Percentiles rank a stretch among this genome's conserved stretches.
phyloP scores from a whole-genome alignment of 306 rosid species.

The Fragaria nilgerrensis region DNA sequence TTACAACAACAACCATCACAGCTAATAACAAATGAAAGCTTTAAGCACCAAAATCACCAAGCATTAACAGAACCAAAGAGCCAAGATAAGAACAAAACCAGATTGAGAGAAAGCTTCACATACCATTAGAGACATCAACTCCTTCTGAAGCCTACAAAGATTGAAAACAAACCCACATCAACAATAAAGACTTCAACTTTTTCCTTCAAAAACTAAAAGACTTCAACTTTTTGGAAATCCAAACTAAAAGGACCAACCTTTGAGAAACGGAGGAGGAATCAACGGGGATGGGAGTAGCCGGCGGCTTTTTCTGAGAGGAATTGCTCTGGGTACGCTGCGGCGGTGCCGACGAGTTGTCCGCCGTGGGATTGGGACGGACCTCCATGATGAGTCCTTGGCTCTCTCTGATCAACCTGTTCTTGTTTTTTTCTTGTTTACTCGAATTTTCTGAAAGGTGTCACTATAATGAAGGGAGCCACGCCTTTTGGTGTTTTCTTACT shows the following conservation, averaged over 20 bases:
- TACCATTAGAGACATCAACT: conserved; percentile 98
- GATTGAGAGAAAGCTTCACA: conserved; percentile 12
- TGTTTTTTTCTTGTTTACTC: not conserved
- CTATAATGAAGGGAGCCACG: not conserved
- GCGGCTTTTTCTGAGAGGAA: conserved; percentile 44
- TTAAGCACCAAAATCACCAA: not conserved
- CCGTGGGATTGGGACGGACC: conserved; percentile 57
- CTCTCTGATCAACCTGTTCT: not conserved
- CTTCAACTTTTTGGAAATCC: conserved; percentile 12
- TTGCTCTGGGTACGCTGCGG: conserved; percentile 43
- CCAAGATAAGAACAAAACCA: not conserved
- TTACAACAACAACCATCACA: not conserved
- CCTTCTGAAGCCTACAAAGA: conserved; percentile 79
- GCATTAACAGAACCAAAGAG: conserved; percentile 11
- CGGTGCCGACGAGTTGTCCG: conserved; percentile 53
- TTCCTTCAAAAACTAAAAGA: not conserved
- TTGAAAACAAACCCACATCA: conserved; percentile 19
- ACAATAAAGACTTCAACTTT: not conserved
- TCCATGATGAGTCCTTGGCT: conserved; percentile 41
- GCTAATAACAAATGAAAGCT: not conserved
- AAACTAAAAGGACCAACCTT: conserved; percentile 49
- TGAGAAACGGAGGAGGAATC: conserved; percentile 75
- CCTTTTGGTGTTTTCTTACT: not conserved
- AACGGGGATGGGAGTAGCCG: conserved; percentile 47
- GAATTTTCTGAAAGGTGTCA: not conserved